phyloP scores from a whole-genome alignment of 768 basidiomycete genomes.

The Hygrocybe punicea region DNA sequence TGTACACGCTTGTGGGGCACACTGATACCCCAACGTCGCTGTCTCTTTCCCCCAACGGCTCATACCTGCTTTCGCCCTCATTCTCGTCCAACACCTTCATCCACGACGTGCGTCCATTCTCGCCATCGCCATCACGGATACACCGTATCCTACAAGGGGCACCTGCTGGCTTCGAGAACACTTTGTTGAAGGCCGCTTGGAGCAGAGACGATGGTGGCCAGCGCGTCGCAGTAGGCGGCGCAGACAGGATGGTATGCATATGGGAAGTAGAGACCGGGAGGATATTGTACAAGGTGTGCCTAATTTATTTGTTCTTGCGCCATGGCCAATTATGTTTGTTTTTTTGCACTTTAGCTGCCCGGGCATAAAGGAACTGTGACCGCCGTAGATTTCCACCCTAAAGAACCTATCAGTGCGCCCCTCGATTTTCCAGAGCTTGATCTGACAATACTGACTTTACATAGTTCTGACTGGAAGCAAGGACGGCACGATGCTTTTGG shows the following conservation, averaged over 20 bases:
- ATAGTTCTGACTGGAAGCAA: conserved; percentile 89
- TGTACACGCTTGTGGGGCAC: conserved; percentile 80
- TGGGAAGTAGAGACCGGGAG: conserved; percentile 82
- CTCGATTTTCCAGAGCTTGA: neutral
- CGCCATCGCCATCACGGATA: conserved; percentile 74
- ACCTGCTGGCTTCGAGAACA: conserved; percentile 91
- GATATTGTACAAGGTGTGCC: conserved; percentile 70
- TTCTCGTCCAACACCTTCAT: conserved; percentile 87
- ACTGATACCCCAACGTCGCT: conserved; percentile 92
- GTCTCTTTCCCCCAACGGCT: conserved; percentile 84
- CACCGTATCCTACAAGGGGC: conserved; percentile 80
- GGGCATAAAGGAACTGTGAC: conserved; percentile 97
- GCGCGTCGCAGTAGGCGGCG: conserved; percentile 84
- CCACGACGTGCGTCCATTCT: conserved; percentile 93
- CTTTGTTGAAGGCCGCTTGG: conserved; percentile 83
- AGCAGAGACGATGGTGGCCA: conserved; percentile 78
- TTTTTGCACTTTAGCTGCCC: conserved; percentile 55
- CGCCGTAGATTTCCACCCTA: conserved; percentile 93
- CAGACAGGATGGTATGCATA: conserved; percentile 80
- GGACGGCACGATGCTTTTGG: conserved; percentile 87
- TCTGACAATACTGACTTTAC: conserved; percentile 2
- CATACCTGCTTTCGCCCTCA: conserved; percentile 85
- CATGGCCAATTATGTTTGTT: neutral
- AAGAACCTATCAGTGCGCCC: conserved; percentile 85
- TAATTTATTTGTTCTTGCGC: neutral